Conservation (phyloP, 306 rosid species). For the Macrotyloma uniflorum region DNA sequence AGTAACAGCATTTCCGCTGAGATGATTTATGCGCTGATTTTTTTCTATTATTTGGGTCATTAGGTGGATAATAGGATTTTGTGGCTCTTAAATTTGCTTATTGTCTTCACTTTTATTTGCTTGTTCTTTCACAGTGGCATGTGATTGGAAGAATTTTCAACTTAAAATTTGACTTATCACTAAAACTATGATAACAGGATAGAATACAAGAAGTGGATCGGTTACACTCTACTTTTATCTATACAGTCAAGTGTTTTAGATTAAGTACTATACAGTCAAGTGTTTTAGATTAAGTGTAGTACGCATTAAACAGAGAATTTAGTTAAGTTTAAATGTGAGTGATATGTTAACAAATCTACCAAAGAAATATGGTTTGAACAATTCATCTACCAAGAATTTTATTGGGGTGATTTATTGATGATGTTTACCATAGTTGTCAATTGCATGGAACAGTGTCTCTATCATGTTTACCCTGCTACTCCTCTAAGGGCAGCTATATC, state of each 20-base stretch:
- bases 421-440: too few species aligned
- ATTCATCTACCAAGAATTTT: background rate
- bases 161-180: background rate
- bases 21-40: background rate
- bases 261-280: too few species aligned
- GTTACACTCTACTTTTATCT: background rate
- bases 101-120: background rate
- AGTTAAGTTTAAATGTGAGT: background rate
- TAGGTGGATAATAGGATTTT: background rate
- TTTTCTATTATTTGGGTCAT: background rate
- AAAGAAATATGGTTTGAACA: background rate
- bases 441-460: too few species aligned
- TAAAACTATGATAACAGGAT: background rate
- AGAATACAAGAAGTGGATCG: background rate
- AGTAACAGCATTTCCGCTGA: background rate
- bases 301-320: background rate
- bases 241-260: background rate
- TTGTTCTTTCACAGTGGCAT: background rate
- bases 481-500: background rate
- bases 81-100: background rate
- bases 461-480: too few species aligned
- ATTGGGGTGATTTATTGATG: too few species aligned
- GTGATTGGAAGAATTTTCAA: slow-evolving; percentile 7
- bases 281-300: background rate
- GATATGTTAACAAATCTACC: background rate